These are phyloP conservation scores for Cladophialophora exuberans DNA, from an alignment of 2,329 filamentous ascomycete species.

Conservation along the genomic window DNA sequence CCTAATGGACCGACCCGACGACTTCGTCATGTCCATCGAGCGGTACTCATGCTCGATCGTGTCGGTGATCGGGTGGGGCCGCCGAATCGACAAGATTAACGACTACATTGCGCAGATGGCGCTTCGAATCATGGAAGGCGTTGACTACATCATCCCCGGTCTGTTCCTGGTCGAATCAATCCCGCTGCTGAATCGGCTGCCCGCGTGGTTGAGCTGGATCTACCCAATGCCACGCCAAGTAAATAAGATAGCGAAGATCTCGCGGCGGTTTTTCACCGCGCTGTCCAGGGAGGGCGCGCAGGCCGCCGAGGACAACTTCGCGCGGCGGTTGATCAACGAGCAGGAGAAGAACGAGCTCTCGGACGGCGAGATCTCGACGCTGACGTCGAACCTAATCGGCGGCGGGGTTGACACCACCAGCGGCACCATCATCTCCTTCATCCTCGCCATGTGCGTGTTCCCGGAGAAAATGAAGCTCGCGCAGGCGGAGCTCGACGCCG, in stretches of 20 bases:
- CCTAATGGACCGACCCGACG: conserved; percentile 38
- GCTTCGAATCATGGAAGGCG: conserved; percentile 26
- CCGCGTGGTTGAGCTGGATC: conserved; percentile 41
- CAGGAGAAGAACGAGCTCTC: conserved; percentile 50
- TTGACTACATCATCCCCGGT: conserved; percentile 28
- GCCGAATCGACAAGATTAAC: conserved; percentile 45
- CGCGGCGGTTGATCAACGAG: conserved; percentile 55
- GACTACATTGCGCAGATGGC: conserved; percentile 52
- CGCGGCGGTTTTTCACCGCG: conserved; percentile 56
- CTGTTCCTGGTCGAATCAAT: conserved; percentile 26
- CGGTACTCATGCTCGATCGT: conserved; percentile 47
- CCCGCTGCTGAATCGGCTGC: conserved; percentile 50
- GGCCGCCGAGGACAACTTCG: conserved; percentile 42
- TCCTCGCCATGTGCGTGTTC: conserved; percentile 42
- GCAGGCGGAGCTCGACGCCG: conserved; percentile 50
- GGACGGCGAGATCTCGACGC: conserved; percentile 49
- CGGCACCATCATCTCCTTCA: conserved; percentile 37
- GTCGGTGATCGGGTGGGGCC: conserved; percentile 45
- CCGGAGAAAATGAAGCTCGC: conserved; percentile 52
- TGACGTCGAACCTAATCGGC: conserved; percentile 50
- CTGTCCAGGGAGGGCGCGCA: conserved; percentile 55
- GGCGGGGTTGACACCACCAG: conserved; percentile 38
- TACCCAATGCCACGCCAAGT: conserved; percentile 14
- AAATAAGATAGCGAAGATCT: conserved; percentile 46
- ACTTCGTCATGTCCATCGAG: conserved; percentile 45